Evolutionary conservation across 2,329 filamentous ascomycete species (phyloP), one percentile per base, ranked within the genome.

Genomic region (Tolypocladium amazonense): DNA sequence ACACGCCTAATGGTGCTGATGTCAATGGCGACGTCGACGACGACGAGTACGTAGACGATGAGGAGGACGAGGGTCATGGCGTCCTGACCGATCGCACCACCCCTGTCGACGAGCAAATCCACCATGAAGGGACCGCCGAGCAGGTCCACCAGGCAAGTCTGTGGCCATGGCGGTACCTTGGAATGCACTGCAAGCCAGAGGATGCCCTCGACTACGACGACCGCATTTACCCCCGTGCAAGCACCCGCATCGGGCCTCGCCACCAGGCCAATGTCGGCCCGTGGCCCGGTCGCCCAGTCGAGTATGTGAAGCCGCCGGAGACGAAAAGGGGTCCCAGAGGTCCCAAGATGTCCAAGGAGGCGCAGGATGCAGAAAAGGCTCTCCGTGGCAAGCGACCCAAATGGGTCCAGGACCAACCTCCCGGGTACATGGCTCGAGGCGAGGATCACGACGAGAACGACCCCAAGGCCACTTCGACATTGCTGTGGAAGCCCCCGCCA

Each of bases 141-240:
- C 93, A 97, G 71, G 88, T 93, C 60, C 90, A 94, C 61, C 89
- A 97, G 66, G 92, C 93, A 38, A 94, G 91, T 68, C 84, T 97
- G 69, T 99, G 94, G 94, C 92, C 92, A 2, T 97, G 94, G 77
- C 86, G 94, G 62, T 99, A 99, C 72, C 78, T 99, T 8, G 94
- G 94, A 43, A 92, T 96, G 65, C 94, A 99, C 75, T 97, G 92
- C 75, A 89, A 92, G 65, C 89, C 94, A 1, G 92, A 97, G 73
- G 94, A 99, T 76, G 94, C 91, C 0, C 79, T 99, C 37, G 94
- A 99, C 72, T 96, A 96, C 70, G 94, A 99, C 69, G 94, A 99
- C 72, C 88, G 94, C 64, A 97, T 99, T 65, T 97, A 97, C 70
- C 94, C 94, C 11, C 88, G 94, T 65, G 93, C 94, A 20, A 95